phyloP scores from a whole-genome alignment of 139 green algal genomes.

The Auxenochlorella protothecoides region DNA sequence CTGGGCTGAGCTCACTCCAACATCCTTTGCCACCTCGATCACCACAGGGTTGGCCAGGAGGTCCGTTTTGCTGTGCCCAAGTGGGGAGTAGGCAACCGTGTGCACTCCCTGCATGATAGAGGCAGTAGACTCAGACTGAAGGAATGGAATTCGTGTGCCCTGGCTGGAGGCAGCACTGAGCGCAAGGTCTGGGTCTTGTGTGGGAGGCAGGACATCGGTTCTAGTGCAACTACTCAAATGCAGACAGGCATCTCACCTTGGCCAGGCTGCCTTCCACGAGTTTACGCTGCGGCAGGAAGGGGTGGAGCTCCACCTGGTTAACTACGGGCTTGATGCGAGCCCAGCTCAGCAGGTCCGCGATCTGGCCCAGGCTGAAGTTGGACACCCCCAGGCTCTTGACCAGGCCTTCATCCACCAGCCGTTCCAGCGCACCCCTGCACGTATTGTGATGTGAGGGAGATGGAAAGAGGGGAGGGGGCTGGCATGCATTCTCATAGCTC shows the following conservation, averaged over 20 bases:
- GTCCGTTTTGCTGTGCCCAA: constrained; percentile 33
- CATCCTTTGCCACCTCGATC: constrained; percentile 38
- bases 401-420: constrained; percentile 41
- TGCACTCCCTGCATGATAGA: constrained; percentile 38
- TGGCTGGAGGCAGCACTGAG: no score
- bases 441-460: neutral
- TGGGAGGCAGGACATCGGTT: no score
- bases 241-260: constrained; percentile 25
- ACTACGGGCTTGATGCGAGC: constrained; percentile 48
- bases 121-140: no score
- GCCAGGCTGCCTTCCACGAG: constrained; percentile 55
- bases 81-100: constrained; percentile 54
- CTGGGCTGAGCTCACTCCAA: constrained; percentile 43
- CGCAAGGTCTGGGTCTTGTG: no score
- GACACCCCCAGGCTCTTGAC: constrained; percentile 42
- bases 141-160: no score
- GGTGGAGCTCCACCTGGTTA: constrained; percentile 82
- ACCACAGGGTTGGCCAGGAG: constrained; percentile 33
- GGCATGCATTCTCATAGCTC: neutral
- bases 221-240: no score
- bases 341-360: constrained; percentile 54
- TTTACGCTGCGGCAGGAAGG: constrained; percentile 57
- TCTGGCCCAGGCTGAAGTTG: constrained; percentile 41
- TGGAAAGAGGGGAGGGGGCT: neutral
- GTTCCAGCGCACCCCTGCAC: constrained; percentile 46